Evolutionary conservation across 495 filamentous ascomycete species (phyloP).

Genomic region (Amphirosellinia nigrospora): DNA sequence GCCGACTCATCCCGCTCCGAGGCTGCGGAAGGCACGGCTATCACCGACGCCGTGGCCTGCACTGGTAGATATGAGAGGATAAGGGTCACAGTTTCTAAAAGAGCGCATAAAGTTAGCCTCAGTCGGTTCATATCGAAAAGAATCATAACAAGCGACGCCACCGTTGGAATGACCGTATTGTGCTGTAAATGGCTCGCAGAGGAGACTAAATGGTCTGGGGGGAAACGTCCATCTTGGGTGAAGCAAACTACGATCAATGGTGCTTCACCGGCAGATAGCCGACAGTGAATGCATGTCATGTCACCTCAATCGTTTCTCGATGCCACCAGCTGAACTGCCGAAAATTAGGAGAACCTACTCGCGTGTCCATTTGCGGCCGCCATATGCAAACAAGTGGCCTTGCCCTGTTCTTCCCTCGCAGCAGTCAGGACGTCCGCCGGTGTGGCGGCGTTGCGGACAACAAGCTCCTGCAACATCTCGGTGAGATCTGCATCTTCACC

Average conservation of each 20-base stretch:
- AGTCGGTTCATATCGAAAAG: neutral
- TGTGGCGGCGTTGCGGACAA: constrained; percentile 58
- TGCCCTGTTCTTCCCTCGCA: constrained; percentile 68
- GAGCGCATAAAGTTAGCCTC: neutral
- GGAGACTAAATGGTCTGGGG: neutral
- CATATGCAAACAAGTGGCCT: constrained; percentile 84
- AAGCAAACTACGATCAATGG: neutral
- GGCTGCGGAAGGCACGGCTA: constrained; percentile 57
- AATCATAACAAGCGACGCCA: neutral
- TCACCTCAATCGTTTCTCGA: neutral
- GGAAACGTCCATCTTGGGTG: neutral
- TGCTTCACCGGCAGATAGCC: neutral
- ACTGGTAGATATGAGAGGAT: constrained; percentile 48
- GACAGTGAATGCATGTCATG: constrained; percentile 1
- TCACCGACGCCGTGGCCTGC: constrained; percentile 25
- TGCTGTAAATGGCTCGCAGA: neutral
- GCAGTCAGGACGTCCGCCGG: constrained; percentile 64
- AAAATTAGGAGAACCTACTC: constrained; percentile 55
- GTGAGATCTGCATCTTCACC: constrained; percentile 75
- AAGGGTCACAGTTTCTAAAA: constrained; percentile 47
- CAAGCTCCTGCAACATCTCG: constrained; percentile 62
- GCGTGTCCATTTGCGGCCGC: constrained; percentile 85
- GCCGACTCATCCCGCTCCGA: constrained; percentile 48
- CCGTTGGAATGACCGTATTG: neutral
- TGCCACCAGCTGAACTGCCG: neutral